Evolutionary conservation across 2,329 filamentous ascomycete species (phyloP).

Genomic region (Dothidotthia symphoricarpi): DNA sequence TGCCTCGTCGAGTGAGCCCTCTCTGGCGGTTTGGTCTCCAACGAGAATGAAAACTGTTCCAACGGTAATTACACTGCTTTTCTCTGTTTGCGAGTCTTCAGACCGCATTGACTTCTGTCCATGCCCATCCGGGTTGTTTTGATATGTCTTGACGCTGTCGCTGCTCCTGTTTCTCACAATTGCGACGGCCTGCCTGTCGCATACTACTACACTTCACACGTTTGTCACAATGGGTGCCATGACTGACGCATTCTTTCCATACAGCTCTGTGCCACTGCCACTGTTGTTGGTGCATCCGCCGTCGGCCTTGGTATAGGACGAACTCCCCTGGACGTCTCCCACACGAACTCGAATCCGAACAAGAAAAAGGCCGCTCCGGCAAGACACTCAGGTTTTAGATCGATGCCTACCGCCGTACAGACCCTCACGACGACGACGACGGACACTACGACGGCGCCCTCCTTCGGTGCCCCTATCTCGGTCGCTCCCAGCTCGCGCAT

Average conservation of each 20-base stretch:
- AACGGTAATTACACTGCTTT: conserved; percentile 41
- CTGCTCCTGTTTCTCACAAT: conserved; percentile 23
- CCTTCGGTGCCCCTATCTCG: conserved; percentile 26
- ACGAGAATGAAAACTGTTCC: conserved; percentile 50
- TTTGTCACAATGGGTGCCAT: conserved; percentile 29
- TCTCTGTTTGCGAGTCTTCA: conserved; percentile 13
- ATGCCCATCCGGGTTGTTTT: conserved; percentile 22
- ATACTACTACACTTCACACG: conserved; percentile 20
- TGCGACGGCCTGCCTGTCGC: conserved; percentile 27
- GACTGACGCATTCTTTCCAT: conserved; percentile 39
- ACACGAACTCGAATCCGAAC: conserved; percentile 20
- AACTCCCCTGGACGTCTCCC: conserved; percentile 43
- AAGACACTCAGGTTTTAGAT: conserved; percentile 27
- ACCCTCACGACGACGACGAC: conserved; percentile 25
- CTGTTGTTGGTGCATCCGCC: conserved; percentile 58
- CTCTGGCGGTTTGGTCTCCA: conserved; percentile 37
- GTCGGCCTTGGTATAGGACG: conserved; percentile 59
- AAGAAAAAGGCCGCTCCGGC: conserved; percentile 43
- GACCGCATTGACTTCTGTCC: conserved; percentile 2
- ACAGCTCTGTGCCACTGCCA: conserved; percentile 64
- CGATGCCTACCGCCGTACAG: conserved; percentile 33
- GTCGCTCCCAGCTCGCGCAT: conserved; percentile 26
- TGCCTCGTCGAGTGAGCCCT: conserved; percentile 40
- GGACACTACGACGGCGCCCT: conserved; percentile 18
- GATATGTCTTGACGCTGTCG: conserved; percentile 24